Evolutionary conservation across 768 basidiomycete species (phyloP).

Genomic region (Auricularia cornea): DNA sequence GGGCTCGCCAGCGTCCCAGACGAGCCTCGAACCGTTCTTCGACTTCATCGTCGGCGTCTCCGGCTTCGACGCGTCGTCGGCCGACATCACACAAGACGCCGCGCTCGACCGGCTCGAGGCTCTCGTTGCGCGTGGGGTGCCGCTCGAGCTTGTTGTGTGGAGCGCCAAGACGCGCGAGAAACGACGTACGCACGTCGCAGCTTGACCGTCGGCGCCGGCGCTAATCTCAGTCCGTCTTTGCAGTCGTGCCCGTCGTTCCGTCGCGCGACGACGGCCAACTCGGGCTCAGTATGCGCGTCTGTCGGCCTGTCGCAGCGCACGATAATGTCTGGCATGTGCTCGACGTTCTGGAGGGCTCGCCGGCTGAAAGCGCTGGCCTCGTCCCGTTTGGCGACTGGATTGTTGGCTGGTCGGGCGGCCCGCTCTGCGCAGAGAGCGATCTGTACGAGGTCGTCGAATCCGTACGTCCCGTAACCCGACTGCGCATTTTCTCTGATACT

Average conservation of each 20-base stretch:
- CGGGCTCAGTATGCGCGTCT: slow-evolving; percentile 89
- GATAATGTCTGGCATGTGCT: slow-evolving; percentile 99
- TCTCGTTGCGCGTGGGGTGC: slow-evolving; percentile 16
- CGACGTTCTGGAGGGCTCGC: slow-evolving; percentile 92
- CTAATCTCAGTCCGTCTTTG: not conserved
- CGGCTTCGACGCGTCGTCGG: slow-evolving; percentile 25
- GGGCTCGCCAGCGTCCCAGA: slow-evolving; percentile 78
- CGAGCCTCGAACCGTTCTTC: slow-evolving; percentile 85
- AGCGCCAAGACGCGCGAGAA: slow-evolving; percentile 68
- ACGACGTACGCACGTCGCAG: slow-evolving; percentile 41
- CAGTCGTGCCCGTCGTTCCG: slow-evolving; percentile 15
- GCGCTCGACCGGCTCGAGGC: not conserved
- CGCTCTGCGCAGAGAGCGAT: slow-evolving; percentile 83
- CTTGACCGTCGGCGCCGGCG: not conserved
- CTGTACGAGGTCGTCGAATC: slow-evolving; percentile 95
- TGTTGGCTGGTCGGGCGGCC: slow-evolving; percentile 91
- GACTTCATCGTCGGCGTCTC: slow-evolving; percentile 94
- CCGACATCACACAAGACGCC: not conserved
- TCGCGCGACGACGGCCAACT: slow-evolving; percentile 75
- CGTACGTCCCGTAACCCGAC: slow-evolving; percentile 37
- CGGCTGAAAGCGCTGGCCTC: slow-evolving; percentile 91
- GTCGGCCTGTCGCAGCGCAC: slow-evolving; percentile 77
- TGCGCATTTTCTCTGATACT: slow-evolving; percentile 1
- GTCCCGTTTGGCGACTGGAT: slow-evolving; percentile 85
- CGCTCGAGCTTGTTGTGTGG: slow-evolving; percentile 70